Base-by-base conservation (phyloP, 2,329 filamentous ascomycete genomes). In the Clonostachys solani region DNA sequence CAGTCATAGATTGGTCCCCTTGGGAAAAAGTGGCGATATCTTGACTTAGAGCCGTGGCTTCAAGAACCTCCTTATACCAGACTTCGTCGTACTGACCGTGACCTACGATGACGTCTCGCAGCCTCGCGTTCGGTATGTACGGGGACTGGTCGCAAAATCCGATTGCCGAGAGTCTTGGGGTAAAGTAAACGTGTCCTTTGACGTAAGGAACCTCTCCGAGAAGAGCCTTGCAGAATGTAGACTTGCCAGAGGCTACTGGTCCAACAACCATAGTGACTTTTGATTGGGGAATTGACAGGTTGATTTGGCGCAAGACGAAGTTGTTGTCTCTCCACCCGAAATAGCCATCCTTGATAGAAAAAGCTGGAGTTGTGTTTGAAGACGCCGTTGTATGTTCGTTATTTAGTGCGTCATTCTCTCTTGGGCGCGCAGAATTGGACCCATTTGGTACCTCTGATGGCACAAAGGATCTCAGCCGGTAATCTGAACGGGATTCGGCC, bases 51-150 rank as follows among this genome's bases (percentile, higher is more conserved):
- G 63, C 53, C 0, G 64, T 64, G 0, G 67, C 62, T 1, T 65
- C 54, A 0, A 71, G 49, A 1, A 71, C 60, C 12, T 63, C 58
- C 2, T 60, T 49, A 17, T 71, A 71, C 13, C 62, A 57, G 2
- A 44, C 38, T 16, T 56, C 49, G 18, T 68, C 54, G 18, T 64
- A 66, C 0, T 46, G 17, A 8, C 52, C 55, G 33, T 63, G 61
- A 0, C 67, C 68, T 12, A 69, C 47, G 7, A 73, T 68, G 42
- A 70, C 71, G 2, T 67, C 58, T 8, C 55, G 58, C 8, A 72
- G 56, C 2, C 64, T 63, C 0, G 52, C 59, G 40, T 68, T 70
- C 16, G 54, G 46, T 5, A 68, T 51, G 43, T 62, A 67, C 1
- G 65, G 58, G 2, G 50, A 51, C 44, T 68, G 65, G 19, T 63